Evolutionary conservation across 2,329 filamentous ascomycete genomes (phyloP).

Genomic region (Fusarium agapanthi): DNA sequence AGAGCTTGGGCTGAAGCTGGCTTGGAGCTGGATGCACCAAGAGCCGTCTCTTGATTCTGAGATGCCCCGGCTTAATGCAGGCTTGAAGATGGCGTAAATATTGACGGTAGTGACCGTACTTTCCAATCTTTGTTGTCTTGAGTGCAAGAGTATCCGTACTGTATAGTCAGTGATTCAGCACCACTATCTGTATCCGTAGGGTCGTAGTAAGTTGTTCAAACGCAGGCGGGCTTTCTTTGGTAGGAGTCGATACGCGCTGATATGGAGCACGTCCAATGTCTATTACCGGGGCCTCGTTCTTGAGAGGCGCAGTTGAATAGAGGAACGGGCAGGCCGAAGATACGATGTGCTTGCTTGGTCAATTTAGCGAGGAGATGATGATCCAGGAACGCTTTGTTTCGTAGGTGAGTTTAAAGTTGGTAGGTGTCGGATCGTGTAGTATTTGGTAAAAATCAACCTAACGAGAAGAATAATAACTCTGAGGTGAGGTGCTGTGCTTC

Average conservation of each 20-base stretch:
- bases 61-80: slow-evolving; percentile 6
- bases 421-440: neutral
- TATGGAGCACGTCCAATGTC: slow-evolving; percentile 3
- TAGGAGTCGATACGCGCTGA: slow-evolving; percentile 16
- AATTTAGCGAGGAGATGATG: neutral
- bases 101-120: neutral
- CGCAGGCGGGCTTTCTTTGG: slow-evolving; percentile 3
- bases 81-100: neutral
- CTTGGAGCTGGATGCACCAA: slow-evolving; percentile 20
- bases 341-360: neutral
- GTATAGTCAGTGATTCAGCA: neutral
- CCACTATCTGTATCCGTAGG: neutral
- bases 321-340: neutral
- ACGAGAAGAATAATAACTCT: neutral
- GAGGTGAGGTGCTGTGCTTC: neutral
- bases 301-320: slow-evolving; percentile 15
- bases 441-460: neutral
- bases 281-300: neutral
- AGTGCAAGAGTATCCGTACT: neutral
- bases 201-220: neutral
- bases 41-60: slow-evolving; percentile 6
- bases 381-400: neutral
- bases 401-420: neutral
- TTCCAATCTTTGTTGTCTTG: neutral
- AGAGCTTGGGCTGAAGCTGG: slow-evolving; percentile 26